Evolutionary conservation across 2,329 filamentous ascomycete species (phyloP).

Genomic region (Cryphonectria naterciae): DNA sequence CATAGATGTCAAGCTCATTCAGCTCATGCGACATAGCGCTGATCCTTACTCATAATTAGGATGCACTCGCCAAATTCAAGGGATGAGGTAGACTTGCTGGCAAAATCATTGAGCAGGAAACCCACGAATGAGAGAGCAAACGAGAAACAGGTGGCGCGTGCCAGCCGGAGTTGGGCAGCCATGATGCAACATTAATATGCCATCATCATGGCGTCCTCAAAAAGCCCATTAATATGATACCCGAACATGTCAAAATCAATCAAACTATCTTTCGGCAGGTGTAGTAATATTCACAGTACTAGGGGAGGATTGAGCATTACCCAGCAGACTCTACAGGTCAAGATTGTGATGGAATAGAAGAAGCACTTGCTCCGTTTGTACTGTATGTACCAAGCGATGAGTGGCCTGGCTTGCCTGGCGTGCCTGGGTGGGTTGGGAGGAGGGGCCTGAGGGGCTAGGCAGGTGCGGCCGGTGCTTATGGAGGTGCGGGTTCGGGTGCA

Average conservation of each 20-base stretch:
- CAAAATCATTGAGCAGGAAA: neutral
- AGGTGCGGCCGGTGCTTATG: neutral
- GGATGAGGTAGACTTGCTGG: conserved; percentile 51
- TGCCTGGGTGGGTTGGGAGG: neutral
- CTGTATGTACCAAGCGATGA: neutral
- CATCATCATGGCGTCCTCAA: neutral
- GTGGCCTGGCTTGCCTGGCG: neutral
- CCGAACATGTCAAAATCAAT: neutral
- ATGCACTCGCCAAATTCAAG: conserved; percentile 70
- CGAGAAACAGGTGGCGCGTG: conserved; percentile 12
- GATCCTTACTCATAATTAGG: conserved; percentile 45
- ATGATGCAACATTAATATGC: neutral
- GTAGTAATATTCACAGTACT: neutral
- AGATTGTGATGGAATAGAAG: neutral
- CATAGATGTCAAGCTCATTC: conserved; percentile 16
- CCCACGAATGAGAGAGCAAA: neutral
- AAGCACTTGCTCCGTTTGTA: neutral
- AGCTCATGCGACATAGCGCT: neutral
- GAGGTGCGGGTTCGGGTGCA: neutral
- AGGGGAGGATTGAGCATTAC: neutral
- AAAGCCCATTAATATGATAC: neutral
- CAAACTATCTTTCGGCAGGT: neutral
- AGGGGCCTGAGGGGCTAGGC: neutral
- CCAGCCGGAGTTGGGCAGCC: neutral
- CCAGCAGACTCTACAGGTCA: neutral